Conservation (phyloP, 768 basidiomycete genomes). For the Hygrophorus russula region DNA sequence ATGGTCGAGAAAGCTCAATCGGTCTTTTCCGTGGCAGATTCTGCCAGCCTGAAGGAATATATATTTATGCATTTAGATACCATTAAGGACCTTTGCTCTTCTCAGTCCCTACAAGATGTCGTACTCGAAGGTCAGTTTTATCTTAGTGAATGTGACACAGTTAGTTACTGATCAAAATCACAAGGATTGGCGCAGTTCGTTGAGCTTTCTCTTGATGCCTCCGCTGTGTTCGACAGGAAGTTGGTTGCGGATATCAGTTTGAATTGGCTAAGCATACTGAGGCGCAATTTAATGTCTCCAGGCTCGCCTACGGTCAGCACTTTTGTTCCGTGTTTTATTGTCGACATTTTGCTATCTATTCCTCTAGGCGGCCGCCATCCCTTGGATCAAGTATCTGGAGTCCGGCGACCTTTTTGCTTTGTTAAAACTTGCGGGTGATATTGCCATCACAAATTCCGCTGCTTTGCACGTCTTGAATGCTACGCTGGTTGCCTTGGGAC, state of each 20-base stretch:
- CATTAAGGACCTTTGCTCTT: constrained; percentile 24
- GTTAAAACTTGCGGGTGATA: constrained; percentile 26
- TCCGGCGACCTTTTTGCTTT: constrained; percentile 28
- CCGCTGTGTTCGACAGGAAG: constrained; percentile 23
- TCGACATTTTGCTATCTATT: neutral
- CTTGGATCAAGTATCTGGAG: constrained; percentile 51
- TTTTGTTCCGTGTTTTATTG: neutral
- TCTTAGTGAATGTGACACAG: neutral
- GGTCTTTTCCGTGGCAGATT: constrained; percentile 18
- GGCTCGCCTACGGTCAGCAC: neutral
- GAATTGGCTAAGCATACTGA: constrained; percentile 27
- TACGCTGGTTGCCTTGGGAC: constrained; percentile 25
- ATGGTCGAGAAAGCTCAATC: constrained; percentile 20
- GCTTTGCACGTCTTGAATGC: constrained; percentile 19
- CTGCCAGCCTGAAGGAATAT: constrained; percentile 25
- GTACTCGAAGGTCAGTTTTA: constrained; percentile 23
- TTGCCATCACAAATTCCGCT: constrained; percentile 4
- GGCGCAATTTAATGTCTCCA: constrained; percentile 2
- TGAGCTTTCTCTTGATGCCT: constrained; percentile 23
- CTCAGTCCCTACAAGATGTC: constrained; percentile 12
- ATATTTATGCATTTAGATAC: constrained; percentile 22
- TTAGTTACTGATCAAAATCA: constrained; percentile 3
- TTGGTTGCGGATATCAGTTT: constrained; percentile 28
- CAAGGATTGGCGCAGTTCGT: constrained; percentile 35
- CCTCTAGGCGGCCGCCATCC: constrained; percentile 16